Evolutionary conservation across 352 stramenopile genomes (phyloP).

Genomic region (Globisporangium canariense): DNA sequence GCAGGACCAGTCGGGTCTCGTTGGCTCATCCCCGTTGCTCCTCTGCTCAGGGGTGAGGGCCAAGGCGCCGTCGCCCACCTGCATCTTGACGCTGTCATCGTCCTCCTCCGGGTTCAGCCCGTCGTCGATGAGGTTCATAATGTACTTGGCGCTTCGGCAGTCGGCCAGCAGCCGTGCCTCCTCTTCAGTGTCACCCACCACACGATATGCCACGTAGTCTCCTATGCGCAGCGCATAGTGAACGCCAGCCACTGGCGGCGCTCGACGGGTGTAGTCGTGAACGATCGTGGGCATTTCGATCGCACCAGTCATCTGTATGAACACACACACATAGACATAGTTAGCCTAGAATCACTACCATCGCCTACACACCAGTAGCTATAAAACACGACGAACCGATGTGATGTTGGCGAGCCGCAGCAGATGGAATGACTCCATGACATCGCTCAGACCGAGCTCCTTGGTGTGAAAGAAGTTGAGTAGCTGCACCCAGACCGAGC

Average conservation of each 20-base stretch:
- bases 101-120: conserved; percentile 48
- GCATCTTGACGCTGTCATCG: conserved; percentile 37
- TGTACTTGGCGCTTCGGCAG: conserved; percentile 51
- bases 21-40: neutral
- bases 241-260: conserved; percentile 16
- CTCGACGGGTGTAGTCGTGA: conserved; percentile 5
- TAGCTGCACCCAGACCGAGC: conserved; percentile 55
- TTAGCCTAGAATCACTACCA: neutral
- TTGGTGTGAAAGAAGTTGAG: conserved; percentile 76
- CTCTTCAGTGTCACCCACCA: conserved; percentile 42
- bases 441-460: conserved; percentile 37
- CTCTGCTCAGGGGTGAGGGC: neutral
- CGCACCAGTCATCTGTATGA: conserved; percentile 34
- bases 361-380: conserved; percentile 7
- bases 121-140: conserved; percentile 68
- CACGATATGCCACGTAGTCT: conserved; percentile 43
- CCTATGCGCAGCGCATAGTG: conserved; percentile 42
- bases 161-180: conserved; percentile 50
- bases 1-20: conserved; percentile 45
- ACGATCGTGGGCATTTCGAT: conserved; percentile 27
- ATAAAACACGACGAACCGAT: conserved; percentile 33
- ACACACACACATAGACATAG: neutral
- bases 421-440: conserved; percentile 55
- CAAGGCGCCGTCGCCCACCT: conserved; percentile 22
- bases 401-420: conserved; percentile 65